phyloP scores from a whole-genome alignment of 2,329 filamentous ascomycete species.

The Pyrenochaeta sp. region DNA sequence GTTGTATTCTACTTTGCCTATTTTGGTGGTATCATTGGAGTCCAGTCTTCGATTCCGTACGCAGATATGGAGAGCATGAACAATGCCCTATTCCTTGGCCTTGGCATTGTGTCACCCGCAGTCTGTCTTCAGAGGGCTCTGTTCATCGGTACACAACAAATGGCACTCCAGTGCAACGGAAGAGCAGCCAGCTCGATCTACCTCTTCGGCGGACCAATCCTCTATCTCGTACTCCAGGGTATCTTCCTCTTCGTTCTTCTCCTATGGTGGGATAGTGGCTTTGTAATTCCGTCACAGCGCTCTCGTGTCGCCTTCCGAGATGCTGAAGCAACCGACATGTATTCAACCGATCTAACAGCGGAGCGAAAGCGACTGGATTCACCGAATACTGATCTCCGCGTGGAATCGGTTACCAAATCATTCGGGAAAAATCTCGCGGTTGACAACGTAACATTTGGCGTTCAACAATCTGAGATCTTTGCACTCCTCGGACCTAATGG shows the following conservation, averaged over 20 bases:
- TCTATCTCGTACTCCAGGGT: slow-evolving; percentile 79
- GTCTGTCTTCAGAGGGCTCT: slow-evolving; percentile 26
- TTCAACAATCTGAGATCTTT: slow-evolving; percentile 81
- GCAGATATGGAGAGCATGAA: slow-evolving; percentile 21
- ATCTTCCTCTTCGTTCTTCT: slow-evolving; percentile 73
- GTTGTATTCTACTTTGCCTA: slow-evolving; percentile 59
- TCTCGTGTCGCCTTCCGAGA: slow-evolving; percentile 51
- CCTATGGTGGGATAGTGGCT: slow-evolving; percentile 53
- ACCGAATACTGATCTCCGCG: slow-evolving; percentile 75
- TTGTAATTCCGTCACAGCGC: slow-evolving; percentile 56
- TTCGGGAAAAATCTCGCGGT: slow-evolving; percentile 72
- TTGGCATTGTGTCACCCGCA: slow-evolving; percentile 30
- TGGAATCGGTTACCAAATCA: slow-evolving; percentile 77
- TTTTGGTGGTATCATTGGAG: slow-evolving; percentile 41
- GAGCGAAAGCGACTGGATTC: slow-evolving; percentile 69
- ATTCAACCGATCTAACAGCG: slow-evolving; percentile 62
- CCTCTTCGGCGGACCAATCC: slow-evolving; percentile 80
- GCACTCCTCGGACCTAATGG: slow-evolving; percentile 89
- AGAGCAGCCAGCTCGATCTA: slow-evolving; percentile 67
- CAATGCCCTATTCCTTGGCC: slow-evolving; percentile 31
- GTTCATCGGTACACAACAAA: slow-evolving; percentile 55
- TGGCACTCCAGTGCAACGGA: slow-evolving; percentile 75
- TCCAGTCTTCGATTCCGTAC: slow-evolving; percentile 26
- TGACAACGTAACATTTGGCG: slow-evolving; percentile 82
- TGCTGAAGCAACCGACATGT: slow-evolving; percentile 60